Percentiles rank a stretch among this genome's conserved stretches.
Conservation (phyloP, 192 early-diverging fungal genomes). For the Pecoramyces ruminantium region DNA sequence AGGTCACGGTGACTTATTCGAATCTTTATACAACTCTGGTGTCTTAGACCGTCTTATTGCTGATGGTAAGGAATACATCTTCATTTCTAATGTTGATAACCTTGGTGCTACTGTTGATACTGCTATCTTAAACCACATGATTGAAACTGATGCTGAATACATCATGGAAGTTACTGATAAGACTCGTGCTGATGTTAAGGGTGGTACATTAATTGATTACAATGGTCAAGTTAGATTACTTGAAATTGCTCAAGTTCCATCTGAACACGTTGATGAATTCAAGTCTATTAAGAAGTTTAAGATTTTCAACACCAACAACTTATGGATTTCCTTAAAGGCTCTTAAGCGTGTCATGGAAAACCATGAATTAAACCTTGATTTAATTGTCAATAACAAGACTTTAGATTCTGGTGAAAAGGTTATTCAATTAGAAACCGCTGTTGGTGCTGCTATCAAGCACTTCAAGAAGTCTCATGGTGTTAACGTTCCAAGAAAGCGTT, state of each 20-base stretch:
- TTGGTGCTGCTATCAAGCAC: slow-evolving; percentile 97
- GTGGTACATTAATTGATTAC: slow-evolving; percentile 95
- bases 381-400: slow-evolving; percentile 96
- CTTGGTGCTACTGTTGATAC: slow-evolving; percentile 92
- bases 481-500: slow-evolving; percentile 94
- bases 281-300: slow-evolving; percentile 99
- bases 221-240: slow-evolving; percentile 81
- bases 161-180: slow-evolving; percentile 99
- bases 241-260: slow-evolving; percentile 98
- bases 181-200: slow-evolving; percentile 98
- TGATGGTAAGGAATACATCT: slow-evolving; percentile 96
- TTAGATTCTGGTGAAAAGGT: slow-evolving; percentile 85
- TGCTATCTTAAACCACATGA: slow-evolving; percentile 81
- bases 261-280: slow-evolving; percentile 93
- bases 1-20: slow-evolving; percentile 97
- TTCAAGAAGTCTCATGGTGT: slow-evolving; percentile 86
- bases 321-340: slow-evolving; percentile 72
- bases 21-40: slow-evolving; percentile 31
- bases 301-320: slow-evolving; percentile 75
- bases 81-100: slow-evolving; percentile 98
- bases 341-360: slow-evolving; percentile 72
- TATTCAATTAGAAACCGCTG: slow-evolving; percentile 96
- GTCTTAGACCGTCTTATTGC: slow-evolving; percentile 77
- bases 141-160: slow-evolving; percentile 71
- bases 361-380: slow-evolving; percentile 67